Percentiles rank a stretch among this genome's conserved stretches.
Conservation (phyloP, 306 rosid genomes). For the Rosa lucieae region DNA sequence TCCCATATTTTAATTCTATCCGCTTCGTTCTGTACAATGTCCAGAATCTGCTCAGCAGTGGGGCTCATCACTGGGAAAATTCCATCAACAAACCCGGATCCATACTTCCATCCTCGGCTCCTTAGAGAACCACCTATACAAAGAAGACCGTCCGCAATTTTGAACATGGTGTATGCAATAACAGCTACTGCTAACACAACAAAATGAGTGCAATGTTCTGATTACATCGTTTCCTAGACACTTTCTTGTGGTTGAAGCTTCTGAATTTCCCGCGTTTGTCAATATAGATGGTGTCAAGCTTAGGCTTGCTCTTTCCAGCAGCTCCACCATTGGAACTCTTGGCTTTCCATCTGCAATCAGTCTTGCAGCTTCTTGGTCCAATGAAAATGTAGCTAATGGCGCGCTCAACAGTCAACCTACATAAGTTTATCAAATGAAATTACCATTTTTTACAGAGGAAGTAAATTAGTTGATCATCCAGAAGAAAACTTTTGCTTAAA, state of each 20-base stretch:
- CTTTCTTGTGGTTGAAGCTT: conserved; percentile 76
- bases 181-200: conserved; percentile 20
- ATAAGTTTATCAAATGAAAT: conserved; percentile 16
- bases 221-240: conserved; percentile 80
- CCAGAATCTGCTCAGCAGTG: conserved; percentile 60
- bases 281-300: conserved; percentile 64
- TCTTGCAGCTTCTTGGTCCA: conserved; percentile 24
- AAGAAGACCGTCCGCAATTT: conserved; percentile 13
- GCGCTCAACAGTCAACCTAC: conserved; percentile 37
- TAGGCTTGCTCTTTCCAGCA: conserved; percentile 60
- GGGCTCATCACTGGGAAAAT: conserved; percentile 86
- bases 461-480: neutral
- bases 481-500: neutral
- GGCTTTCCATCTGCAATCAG: conserved; percentile 32
- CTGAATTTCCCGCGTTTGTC: conserved; percentile 77
- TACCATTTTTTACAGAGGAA: neutral
- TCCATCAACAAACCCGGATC: conserved; percentile 97
- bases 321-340: conserved; percentile 51
- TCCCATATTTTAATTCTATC: conserved; percentile 53
- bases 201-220: conserved; percentile 9
- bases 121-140: conserved; percentile 88
- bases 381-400: conserved; percentile 23
- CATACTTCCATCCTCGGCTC: conserved; percentile 90
- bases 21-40: conserved; percentile 51
- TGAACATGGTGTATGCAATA: conserved; percentile 17